These are phyloP conservation scores for Xerocomellus chrysenteron DNA, from an alignment of 768 basidiomycete genomes.

Conservation along the genomic window DNA sequence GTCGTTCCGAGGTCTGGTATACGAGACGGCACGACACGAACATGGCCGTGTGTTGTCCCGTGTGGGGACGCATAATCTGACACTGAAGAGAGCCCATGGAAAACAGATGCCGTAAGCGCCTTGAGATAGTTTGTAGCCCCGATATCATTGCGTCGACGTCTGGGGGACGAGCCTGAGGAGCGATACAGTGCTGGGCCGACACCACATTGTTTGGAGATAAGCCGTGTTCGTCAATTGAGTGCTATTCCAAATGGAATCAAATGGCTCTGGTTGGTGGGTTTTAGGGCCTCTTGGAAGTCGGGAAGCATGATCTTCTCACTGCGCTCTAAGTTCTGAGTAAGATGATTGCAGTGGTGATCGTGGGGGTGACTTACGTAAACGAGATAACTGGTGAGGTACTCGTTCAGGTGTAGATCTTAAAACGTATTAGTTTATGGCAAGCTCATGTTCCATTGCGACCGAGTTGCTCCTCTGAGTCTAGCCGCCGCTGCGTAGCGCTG, in stretches of 20 bases:
- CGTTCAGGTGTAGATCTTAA: background rate
- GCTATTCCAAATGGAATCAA: too few relatives aligned
- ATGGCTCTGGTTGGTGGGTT: too few relatives aligned
- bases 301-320: background rate
- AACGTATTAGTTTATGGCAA: background rate
- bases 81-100: slow-evolving; percentile 42
- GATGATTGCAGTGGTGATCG: too few relatives aligned
- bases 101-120: slow-evolving; percentile 39
- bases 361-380: slow-evolving; percentile 7
- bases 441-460: background rate
- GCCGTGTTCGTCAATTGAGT: too few relatives aligned
- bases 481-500: background rate
- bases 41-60: slow-evolving; percentile 52
- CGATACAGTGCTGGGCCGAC: too few relatives aligned
- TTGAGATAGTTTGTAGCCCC: too few relatives aligned
- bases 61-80: slow-evolving; percentile 44
- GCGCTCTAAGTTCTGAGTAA: too few relatives aligned
- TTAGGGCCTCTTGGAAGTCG: background rate
- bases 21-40: slow-evolving; percentile 76
- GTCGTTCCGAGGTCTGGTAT: slow-evolving; percentile 53
- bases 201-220: too few relatives aligned
- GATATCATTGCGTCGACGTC: too few relatives aligned
- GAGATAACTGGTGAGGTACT: slow-evolving; percentile 18
- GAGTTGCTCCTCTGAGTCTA: background rate
- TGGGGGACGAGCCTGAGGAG: too few relatives aligned